These are phyloP conservation scores for Catharanthus roseus DNA, from an alignment of 257 asterid genomes.

Conservation along the genomic window DNA sequence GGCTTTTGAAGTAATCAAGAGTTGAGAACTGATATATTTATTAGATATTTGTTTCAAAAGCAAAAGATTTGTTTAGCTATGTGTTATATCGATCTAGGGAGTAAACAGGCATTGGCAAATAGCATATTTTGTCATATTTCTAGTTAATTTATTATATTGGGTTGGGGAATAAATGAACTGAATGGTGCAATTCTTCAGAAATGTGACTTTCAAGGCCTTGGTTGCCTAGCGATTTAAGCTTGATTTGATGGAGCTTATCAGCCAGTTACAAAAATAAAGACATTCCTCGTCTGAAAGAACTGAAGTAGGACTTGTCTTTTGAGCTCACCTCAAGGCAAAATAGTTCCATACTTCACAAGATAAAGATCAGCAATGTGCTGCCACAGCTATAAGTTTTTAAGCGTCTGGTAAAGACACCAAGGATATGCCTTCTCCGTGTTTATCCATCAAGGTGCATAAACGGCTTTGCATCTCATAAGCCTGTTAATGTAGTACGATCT, in stretches of 20 bases:
- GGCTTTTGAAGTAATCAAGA: not conserved
- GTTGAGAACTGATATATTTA: not conserved
- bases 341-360: not conserved
- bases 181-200: not conserved
- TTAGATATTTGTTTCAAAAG: not conserved
- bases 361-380: not conserved
- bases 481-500: not conserved
- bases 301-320: not conserved
- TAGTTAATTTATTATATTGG: not conserved
- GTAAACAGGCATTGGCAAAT: not conserved
- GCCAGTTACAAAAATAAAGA: no score
- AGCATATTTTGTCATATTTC: not conserved
- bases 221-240: not conserved
- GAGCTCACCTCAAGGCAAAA: not conserved
- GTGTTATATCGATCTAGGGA: not conserved
- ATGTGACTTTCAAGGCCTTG: not conserved
- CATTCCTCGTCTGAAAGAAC: no score
- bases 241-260: not conserved
- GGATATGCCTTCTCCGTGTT: not conserved
- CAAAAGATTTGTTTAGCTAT: no score
- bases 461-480: not conserved
- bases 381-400: not conserved
- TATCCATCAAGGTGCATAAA: not conserved
- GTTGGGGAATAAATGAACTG: not conserved
- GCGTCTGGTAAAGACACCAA: no score